These are phyloP conservation scores for Colletotrichum cordylinicola DNA, from an alignment of 2,329 filamentous ascomycete species.

Conservation along the genomic window DNA sequence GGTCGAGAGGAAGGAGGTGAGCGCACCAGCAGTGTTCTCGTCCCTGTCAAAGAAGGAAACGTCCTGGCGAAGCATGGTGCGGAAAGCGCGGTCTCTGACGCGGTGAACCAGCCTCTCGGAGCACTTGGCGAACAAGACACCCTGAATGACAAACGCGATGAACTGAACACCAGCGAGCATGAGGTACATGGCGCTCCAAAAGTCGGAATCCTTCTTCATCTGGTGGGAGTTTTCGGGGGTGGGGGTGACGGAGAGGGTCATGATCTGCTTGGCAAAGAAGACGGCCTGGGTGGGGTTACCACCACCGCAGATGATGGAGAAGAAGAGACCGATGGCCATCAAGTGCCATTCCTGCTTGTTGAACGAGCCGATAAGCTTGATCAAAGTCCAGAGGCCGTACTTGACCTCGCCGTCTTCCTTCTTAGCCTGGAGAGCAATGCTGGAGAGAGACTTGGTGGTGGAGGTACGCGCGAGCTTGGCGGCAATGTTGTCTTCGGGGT, in stretches of 20 bases:
- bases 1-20: constrained; percentile 88
- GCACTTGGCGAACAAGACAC: constrained; percentile 79
- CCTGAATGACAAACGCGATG: constrained; percentile 71
- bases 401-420: constrained; percentile 56
- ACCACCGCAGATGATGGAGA: constrained; percentile 78
- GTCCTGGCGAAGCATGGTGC: constrained; percentile 89
- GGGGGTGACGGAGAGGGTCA: constrained; percentile 64
- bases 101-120: constrained; percentile 87
- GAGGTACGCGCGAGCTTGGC: constrained; percentile 61
- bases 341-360: constrained; percentile 74
- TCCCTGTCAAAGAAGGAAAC: constrained; percentile 90
- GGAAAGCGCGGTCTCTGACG: constrained; percentile 82
- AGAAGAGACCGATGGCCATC: constrained; percentile 77
- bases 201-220: constrained; percentile 75
- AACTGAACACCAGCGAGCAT: constrained; percentile 81
- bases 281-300: constrained; percentile 80
- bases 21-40: constrained; percentile 85
- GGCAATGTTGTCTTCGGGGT: constrained; percentile 67
- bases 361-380: constrained; percentile 81
- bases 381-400: constrained; percentile 76
- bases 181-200: constrained; percentile 89
- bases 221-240: constrained; percentile 52
- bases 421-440: constrained; percentile 68
- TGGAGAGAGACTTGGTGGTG: constrained; percentile 70
- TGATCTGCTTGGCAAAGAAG: constrained; percentile 89